A percentile compares a stretch with the other conserved stretches of the same genome.
phyloP scores from a whole-genome alignment of 1,284 basidiomycete genomes.

The Cutaneotrichosporon curvatum region DNA sequence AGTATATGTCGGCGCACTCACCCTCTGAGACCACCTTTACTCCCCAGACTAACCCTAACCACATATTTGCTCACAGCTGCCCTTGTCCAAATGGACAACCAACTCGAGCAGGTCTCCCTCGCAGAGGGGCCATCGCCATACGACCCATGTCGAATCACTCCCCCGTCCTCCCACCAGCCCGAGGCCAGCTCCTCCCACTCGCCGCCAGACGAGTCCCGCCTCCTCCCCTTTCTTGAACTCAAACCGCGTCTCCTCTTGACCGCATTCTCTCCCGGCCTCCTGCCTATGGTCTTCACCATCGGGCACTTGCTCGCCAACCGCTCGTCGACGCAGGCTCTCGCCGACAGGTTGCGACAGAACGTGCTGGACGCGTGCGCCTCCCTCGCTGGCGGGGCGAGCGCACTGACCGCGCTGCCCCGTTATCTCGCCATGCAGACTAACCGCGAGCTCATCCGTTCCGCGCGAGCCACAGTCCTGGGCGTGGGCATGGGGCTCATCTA shows the following conservation, averaged over 20 bases:
- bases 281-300: constrained; percentile 78
- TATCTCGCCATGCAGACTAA: constrained; percentile 80
- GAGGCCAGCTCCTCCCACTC: too few relatives aligned
- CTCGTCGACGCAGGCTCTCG: constrained; percentile 55
- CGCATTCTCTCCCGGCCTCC: constrained; percentile 58
- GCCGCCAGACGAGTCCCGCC: background rate
- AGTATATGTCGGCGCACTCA: too few relatives aligned
- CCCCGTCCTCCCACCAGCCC: too few relatives aligned
- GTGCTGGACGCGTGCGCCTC: constrained; percentile 72
- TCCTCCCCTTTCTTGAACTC: constrained; percentile 67
- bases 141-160: too few relatives aligned
- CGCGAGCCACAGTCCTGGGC: constrained; percentile 69
- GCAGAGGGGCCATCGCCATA: too few relatives aligned
- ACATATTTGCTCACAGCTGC: too few relatives aligned
- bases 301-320: constrained; percentile 71
- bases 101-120: too few relatives aligned
- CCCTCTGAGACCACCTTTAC: too few relatives aligned
- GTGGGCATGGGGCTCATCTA: constrained; percentile 62
- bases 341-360: constrained; percentile 62
- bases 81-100: too few relatives aligned
- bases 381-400: constrained; percentile 71
- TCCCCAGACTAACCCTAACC: too few relatives aligned
- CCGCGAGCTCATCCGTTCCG: constrained; percentile 63
- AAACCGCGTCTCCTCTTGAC: constrained; percentile 72
- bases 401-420: constrained; percentile 75